A percentile compares a stretch with the other conserved stretches of the same genome.
Conservation (phyloP, 345 rosid genomes). For the Aquilaria yunnanensis region DNA sequence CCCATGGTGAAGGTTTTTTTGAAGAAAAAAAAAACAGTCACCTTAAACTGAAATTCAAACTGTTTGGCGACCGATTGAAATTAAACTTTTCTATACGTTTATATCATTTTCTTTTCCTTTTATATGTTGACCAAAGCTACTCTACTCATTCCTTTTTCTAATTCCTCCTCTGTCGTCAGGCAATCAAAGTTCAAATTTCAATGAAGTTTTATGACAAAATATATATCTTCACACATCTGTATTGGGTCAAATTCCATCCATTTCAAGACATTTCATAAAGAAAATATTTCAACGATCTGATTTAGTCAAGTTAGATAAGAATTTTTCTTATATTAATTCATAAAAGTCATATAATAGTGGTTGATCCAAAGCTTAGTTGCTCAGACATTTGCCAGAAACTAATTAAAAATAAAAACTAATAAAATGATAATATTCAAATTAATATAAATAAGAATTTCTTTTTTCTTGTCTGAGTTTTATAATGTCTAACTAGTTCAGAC, state of each 20-base stretch:
- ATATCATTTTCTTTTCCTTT: constrained; percentile 24
- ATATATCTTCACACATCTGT: neutral
- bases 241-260: constrained; percentile 26
- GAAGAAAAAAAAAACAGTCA: no score
- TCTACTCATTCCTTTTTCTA: neutral
- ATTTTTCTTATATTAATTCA: neutral
- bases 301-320: no score
- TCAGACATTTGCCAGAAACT: no score
- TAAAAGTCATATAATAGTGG: neutral
- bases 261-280: no score
- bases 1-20: no score
- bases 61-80: no score
- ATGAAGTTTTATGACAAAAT: constrained; percentile 12
- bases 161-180: neutral
- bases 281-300: no score
- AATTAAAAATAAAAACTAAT: neutral
- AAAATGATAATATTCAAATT: neutral
- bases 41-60: no score
- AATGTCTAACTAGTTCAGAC: constrained; percentile 10
- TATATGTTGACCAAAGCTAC: constrained; percentile 49
- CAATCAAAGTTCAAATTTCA: constrained; percentile 14
- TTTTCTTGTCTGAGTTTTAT: neutral
- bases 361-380: no score
- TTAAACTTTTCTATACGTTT: neutral
- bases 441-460: neutral